A percentile compares a stretch with the other conserved stretches of the same genome.
Conservation (phyloP, 202 grass and related monocot species). For the Digitaria exilis region DNA sequence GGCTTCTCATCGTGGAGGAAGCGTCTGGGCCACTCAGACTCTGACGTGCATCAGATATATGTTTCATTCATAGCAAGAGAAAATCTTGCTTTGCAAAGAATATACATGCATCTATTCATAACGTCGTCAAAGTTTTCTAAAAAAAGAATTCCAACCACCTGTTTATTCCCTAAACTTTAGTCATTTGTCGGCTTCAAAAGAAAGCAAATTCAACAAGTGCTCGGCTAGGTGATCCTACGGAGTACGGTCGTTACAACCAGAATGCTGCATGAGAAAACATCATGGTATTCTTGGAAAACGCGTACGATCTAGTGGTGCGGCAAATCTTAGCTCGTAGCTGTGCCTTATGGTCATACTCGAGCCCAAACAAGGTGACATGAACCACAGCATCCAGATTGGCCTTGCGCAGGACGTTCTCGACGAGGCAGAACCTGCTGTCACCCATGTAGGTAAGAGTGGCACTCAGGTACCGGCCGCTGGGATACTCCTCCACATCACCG, state of each 20-base stretch:
- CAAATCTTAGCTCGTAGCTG: not conserved
- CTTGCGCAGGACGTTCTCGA: not conserved
- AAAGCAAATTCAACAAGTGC: no score
- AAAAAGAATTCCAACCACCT: no score
- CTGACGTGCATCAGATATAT: not conserved
- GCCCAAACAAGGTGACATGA: not conserved
- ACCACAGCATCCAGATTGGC: not conserved
- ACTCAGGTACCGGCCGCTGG: not conserved
- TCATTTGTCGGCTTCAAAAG: no score
- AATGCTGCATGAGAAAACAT: no score
- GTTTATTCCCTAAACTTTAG: no score
- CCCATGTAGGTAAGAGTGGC: not conserved
- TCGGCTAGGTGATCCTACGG: no score
- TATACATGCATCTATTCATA: no score
- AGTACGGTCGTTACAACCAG: no score
- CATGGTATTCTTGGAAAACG: no score
- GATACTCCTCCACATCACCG: not conserved
- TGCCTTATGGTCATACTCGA: not conserved
- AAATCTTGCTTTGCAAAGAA: no score
- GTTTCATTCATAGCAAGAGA: not conserved
- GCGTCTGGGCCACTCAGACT: not conserved
- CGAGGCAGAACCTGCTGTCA: not conserved
- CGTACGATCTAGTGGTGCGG: no score
- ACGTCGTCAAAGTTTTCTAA: no score
- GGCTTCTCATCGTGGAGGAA: not conserved